Percentiles rank a stretch among this genome's conserved stretches.
phyloP scores from a whole-genome alignment of 257 asterid genomes.

The Striga asiatica region DNA sequence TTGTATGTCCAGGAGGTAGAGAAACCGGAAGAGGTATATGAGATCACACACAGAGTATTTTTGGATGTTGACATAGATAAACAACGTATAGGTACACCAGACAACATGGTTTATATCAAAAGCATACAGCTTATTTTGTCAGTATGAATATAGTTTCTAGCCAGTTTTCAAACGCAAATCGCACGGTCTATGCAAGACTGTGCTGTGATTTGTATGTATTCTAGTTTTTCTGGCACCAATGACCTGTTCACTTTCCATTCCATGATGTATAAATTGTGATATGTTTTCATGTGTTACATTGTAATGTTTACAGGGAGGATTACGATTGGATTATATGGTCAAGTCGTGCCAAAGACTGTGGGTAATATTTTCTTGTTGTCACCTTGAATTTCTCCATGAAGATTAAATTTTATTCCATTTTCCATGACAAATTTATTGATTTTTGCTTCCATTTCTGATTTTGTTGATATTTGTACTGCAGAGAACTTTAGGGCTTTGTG shows the following conservation, averaged over 20 bases:
- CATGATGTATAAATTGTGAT: too few species aligned
- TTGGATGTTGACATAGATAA: conserved; percentile 90
- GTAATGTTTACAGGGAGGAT: conserved; percentile 63
- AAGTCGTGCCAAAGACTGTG: conserved; percentile 84
- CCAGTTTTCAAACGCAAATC: not conserved
- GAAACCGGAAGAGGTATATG: conserved; percentile 49
- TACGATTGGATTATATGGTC: conserved; percentile 78
- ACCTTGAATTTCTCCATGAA: conserved; percentile 5
- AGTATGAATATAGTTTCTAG: not conserved
- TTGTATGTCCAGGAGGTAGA: conserved; percentile 36
- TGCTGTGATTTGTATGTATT: not conserved
- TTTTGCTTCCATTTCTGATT: conserved; percentile 8
- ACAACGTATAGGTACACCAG: conserved; percentile 67
- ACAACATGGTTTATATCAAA: not conserved
- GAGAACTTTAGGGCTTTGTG: conserved; percentile 96
- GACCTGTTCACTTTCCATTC: too few species aligned
- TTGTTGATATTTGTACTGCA: conserved; percentile 30
- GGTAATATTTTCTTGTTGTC: conserved; percentile 39
- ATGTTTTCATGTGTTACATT: conserved; percentile 12
- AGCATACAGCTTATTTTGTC: not conserved
- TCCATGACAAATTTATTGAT: not conserved
- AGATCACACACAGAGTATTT: conserved; percentile 80
- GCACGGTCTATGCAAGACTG: not conserved
- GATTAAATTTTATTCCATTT: not conserved
- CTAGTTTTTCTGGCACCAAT: not conserved